Evolutionary conservation across 2,329 filamentous ascomycete species (phyloP), one percentile per base, ranked within the genome.

Genomic region (Colletotrichum theobromicola): DNA sequence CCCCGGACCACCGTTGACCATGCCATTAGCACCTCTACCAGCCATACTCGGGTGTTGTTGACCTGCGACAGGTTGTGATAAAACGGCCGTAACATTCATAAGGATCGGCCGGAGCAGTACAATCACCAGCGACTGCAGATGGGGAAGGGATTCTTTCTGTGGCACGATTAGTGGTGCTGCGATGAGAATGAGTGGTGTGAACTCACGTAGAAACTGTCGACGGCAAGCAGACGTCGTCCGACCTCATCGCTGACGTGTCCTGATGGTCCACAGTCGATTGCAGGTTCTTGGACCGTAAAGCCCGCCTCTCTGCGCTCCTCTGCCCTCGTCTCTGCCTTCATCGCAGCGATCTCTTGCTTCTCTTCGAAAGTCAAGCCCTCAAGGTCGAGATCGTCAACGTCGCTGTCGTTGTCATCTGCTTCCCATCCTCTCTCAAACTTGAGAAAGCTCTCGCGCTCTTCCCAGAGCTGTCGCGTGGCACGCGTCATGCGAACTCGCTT

Each of bases 351-450:
- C 70, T 82, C 77, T 75, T 85, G 81, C 58, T 79, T 81, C 62
- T 87, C 84, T 72, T 87, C 85, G 4, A 84, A 70, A 16, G 84
- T 83, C 32, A 87, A 76, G 80, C 87, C 87, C 46, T 83, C 78
- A 13, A 90, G 82, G 24, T 88, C 86, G 13, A 90, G 83, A 57
- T 85, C 86, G 63, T 88, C 85, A 63, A 87, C 85, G 35, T 88
- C 86, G 46, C 85, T 84, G 10, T 88, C 83, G 7, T 86, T 85
- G 66, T 87, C 82, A 3, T 85, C 85, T 2, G 88, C 87, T 73
- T 94, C 92, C 95, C 95, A 99, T 12, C 97, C 97, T 69, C 97
- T 90, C 79, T 98, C 96, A 78, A 94, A 97, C 80, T 94, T 96
- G 85, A 98, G 93, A 78, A 97, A 99, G 32, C 91, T 91, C 79